Base-by-base conservation (phyloP, 1,284 basidiomycete species). In the Boletus smithii region DNA sequence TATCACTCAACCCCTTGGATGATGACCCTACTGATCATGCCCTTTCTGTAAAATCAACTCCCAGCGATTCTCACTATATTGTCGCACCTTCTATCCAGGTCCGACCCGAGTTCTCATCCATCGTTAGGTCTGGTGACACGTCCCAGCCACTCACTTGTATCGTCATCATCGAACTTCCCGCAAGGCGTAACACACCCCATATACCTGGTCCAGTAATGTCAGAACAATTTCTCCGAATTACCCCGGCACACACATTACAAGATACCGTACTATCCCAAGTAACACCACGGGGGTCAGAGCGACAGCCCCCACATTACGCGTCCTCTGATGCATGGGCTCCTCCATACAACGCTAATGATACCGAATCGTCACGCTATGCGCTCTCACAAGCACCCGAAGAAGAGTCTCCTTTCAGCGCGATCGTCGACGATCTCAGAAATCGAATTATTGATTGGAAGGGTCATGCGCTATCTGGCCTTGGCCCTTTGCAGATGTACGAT, bases 361-460 rank as follows among this genome's bases (percentile, higher is more conserved):
- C 51, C 5, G 69, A 62, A 41, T 58, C 57, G 6, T 57, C 61
- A n/a, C 58, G 44, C 14, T 67, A 62, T 42, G 43, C 50, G 0
- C 50, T 57, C 2, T 53, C 59, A 13, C 51, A 61, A 13, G 24
- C 53, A 8, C 61, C 65, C 4, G 75, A 79, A 30, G 79, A 83
- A 55, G 79, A 83, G 41, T 83, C 81, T 3, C 83, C 87, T 36
- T 93, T 95, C 66, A 76, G 69, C 17, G 77, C 83, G 30, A 88
- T 97, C 56, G 86, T 91, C 2, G 84, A 90, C 44, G 95, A 98
- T 66, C 78, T 98, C 29, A 79, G 86, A 53, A 82, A 80, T 58
- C 83, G 95, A 30, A 91, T 97, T 53, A 83, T 87, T 49, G 93
- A 97, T 70, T 97, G 93, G 90, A 95, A 95, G 66, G 88, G 89